Evolutionary conservation across 352 stramenopile species (phyloP).

Genomic region (Pythium utonaiense): DNA sequence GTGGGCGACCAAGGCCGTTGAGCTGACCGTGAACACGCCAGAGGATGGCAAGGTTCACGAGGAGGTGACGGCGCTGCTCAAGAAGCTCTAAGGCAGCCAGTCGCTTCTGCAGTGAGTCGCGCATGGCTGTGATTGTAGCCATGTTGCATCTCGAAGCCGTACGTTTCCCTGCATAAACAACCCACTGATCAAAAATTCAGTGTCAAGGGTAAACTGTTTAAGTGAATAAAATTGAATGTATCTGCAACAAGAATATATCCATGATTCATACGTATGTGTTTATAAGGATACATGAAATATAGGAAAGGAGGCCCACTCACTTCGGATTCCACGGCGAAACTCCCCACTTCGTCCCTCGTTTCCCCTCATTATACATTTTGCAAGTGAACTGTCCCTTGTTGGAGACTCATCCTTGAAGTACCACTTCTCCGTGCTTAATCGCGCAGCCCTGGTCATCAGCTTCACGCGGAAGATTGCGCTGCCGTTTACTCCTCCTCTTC

Average conservation of each 20-base stretch:
- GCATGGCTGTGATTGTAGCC: background rate
- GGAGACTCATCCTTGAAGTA: background rate
- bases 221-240: background rate
- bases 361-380: slow-evolving; percentile 2
- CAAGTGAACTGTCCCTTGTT: slow-evolving; percentile 16
- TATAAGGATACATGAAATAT: background rate
- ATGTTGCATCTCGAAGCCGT: background rate
- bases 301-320: background rate
- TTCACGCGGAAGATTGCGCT: background rate
- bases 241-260: too few relatives aligned
- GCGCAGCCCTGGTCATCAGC: background rate
- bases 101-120: background rate
- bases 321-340: too few relatives aligned
- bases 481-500: background rate
- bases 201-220: background rate
- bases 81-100: slow-evolving; percentile 23
- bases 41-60: slow-evolving; percentile 70
- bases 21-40: slow-evolving; percentile 42
- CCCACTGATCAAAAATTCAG: background rate
- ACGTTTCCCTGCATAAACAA: slow-evolving; percentile 1
- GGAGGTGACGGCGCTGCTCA: slow-evolving; percentile 57
- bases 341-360: background rate
- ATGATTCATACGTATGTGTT: background rate
- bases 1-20: slow-evolving; percentile 66
- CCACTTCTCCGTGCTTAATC: background rate